phyloP scores from a whole-genome alignment of 257 asterid genomes.

The Solanum pimpinellifolium region DNA sequence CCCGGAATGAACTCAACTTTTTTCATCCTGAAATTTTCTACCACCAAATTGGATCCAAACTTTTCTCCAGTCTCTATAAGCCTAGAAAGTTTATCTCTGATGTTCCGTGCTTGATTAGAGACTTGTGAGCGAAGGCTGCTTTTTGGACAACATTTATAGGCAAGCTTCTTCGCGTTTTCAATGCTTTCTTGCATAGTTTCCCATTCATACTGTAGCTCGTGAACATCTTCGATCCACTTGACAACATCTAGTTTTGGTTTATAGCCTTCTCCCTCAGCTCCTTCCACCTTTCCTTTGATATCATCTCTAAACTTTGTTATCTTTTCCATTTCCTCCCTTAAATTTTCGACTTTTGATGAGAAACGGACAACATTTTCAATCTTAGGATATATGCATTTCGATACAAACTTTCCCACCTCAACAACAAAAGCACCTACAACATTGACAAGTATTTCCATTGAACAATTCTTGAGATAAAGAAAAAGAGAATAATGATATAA shows the following conservation, averaged over 20 bases:
- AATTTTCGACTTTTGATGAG: neutral
- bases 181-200: fast-evolving
- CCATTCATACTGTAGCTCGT: neutral
- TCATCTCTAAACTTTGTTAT: neutral
- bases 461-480: neutral
- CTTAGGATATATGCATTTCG: neutral
- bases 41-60: neutral
- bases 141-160: neutral
- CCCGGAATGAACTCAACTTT: neutral
- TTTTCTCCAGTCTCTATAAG: neutral
- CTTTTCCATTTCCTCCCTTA: neutral
- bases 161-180: fast-evolving
- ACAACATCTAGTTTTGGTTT: fast-evolving
- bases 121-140: neutral
- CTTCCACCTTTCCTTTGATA: fast-evolving
- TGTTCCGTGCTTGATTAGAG: neutral
- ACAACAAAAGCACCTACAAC: neutral
- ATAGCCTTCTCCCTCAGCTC: neutral
- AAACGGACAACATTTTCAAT: neutral
- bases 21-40: neutral
- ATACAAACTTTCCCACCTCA: neutral
- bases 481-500: no score
- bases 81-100: fast-evolving
- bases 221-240: neutral
- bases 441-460: neutral